A percentile compares a stretch with the other conserved stretches of the same genome.
phyloP scores from a whole-genome alignment of 495 filamentous ascomycete genomes.

The Daldinia decipiens region DNA sequence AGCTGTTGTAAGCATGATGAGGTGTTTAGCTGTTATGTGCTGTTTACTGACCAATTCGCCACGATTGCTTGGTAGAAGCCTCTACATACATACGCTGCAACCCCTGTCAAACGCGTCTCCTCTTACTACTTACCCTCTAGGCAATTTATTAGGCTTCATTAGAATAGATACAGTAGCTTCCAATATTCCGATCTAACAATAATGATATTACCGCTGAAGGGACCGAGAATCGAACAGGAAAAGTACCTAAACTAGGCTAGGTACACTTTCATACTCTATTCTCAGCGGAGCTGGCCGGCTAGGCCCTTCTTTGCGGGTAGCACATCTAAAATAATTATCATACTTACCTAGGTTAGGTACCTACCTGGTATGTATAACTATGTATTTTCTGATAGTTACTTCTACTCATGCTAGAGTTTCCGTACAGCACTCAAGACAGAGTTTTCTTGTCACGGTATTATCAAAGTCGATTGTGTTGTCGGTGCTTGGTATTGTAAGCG shows the following conservation, averaged over 20 bases:
- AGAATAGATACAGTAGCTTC: not conserved
- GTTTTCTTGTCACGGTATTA: not conserved
- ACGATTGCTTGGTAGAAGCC: slow-evolving; percentile 3
- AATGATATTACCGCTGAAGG: not conserved
- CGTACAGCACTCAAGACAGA: not conserved
- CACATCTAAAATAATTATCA: not conserved
- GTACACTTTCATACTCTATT: not conserved
- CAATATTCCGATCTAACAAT: not conserved
- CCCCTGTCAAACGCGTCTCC: slow-evolving; percentile 14
- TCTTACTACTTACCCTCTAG: not conserved
- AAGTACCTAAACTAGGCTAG: not conserved
- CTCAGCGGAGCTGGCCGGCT: not conserved
- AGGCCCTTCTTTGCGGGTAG: not conserved
- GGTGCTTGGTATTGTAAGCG: not conserved
- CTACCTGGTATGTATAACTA: too few species aligned
- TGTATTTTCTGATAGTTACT: not conserved
- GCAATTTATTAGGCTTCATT: not conserved
- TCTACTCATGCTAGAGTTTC: not conserved
- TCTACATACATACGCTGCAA: slow-evolving; percentile 5
- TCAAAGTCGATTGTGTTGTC: not conserved
- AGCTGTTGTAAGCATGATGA: slow-evolving; percentile 26
- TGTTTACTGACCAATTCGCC: slow-evolving; percentile 20
- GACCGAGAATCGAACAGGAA: not conserved
- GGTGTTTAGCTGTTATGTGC: slow-evolving; percentile 23
- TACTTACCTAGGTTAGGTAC: not conserved